Conservation (phyloP, 2,329 filamentous ascomycete genomes). For the Coniella lustricola region DNA sequence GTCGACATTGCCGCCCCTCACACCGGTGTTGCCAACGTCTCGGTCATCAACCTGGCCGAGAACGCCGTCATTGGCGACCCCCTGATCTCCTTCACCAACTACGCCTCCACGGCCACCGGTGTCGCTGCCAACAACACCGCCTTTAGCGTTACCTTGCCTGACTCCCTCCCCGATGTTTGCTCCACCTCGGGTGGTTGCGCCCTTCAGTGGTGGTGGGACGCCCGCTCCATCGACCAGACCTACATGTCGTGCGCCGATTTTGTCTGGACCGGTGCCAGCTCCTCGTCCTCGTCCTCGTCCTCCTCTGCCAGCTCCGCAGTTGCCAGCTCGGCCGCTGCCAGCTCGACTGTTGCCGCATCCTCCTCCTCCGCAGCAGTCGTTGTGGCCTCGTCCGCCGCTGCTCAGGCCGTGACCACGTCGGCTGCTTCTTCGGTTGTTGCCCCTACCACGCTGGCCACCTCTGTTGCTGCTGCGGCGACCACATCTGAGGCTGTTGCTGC, state of each 20-base stretch:
- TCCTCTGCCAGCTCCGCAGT: not conserved
- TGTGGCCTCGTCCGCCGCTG: not conserved
- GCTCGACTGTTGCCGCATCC: not conserved
- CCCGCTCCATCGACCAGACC: constrained; percentile 37
- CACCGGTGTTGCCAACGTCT: constrained; percentile 48
- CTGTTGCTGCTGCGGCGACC: constrained; percentile 1
- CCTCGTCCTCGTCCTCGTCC: not conserved
- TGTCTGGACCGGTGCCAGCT: constrained; percentile 11
- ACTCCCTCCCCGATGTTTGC: constrained; percentile 36
- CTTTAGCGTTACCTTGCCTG: constrained; percentile 48
- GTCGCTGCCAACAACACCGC: constrained; percentile 37
- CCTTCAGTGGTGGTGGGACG: constrained; percentile 50
- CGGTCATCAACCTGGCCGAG: constrained; percentile 41
- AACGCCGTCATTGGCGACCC: constrained; percentile 41
- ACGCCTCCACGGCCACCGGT: constrained; percentile 38
- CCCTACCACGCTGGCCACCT: constrained; percentile 11
- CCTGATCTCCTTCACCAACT: constrained; percentile 40
- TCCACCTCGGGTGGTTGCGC: constrained; percentile 39
- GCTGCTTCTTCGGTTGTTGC: not conserved
- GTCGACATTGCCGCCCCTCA: constrained; percentile 46
- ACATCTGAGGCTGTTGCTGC: not conserved
- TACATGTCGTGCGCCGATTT: constrained; percentile 52
- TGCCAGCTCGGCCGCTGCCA: not conserved
- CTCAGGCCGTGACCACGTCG: not conserved
- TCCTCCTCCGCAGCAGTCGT: not conserved